phyloP scores from a whole-genome alignment of 1,284 basidiomycete genomes.

The Rhizoctonia solani region DNA sequence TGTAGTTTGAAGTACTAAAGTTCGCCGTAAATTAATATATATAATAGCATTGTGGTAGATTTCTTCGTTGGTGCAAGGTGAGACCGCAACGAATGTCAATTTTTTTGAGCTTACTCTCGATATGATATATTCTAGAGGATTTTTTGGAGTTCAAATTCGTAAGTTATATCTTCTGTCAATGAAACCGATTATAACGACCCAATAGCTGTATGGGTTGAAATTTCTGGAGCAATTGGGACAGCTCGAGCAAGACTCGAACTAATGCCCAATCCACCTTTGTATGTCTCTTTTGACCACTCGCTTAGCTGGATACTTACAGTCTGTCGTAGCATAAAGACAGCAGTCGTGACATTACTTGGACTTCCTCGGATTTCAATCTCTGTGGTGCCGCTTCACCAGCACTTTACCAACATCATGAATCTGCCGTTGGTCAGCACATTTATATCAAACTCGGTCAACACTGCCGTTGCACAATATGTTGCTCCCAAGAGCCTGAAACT shows the following conservation, averaged over 20 bases:
- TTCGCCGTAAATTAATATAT: background rate
- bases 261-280: conserved; percentile 36
- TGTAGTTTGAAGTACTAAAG: background rate
- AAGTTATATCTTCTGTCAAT: background rate
- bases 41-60: conserved; percentile 32
- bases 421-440: conserved; percentile 35
- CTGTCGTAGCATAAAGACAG: conserved; percentile 37
- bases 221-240: conserved; percentile 39
- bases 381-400: conserved; percentile 33
- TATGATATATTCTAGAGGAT: conserved; percentile 3
- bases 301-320: background rate
- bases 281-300: background rate
- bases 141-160: conserved; percentile 35
- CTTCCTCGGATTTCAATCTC: conserved; percentile 37
- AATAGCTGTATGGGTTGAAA: conserved; percentile 40
- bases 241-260: conserved; percentile 37
- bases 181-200: background rate
- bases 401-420: conserved; percentile 37
- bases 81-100: background rate
- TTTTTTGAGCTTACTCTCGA: background rate
- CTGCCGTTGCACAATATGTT: conserved; percentile 39
- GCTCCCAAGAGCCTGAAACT: conserved; percentile 40
- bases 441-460: conserved; percentile 34
- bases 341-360: conserved; percentile 40
- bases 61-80: conserved; percentile 32